Conservation (phyloP, 1,284 basidiomycete species). For the Somion occarium region DNA sequence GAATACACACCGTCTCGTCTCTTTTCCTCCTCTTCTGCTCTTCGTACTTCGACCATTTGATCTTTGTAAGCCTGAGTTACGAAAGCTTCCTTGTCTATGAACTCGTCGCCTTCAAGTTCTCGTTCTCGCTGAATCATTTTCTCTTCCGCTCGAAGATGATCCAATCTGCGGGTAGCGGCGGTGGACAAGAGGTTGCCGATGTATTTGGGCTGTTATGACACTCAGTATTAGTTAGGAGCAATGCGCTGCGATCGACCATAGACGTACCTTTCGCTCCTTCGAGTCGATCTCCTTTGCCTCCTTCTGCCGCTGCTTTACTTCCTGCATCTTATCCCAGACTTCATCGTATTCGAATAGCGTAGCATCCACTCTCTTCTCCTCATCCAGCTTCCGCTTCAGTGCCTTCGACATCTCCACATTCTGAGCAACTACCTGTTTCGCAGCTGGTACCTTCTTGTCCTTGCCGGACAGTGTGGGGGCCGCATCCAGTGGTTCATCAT, state of each 20-base stretch:
- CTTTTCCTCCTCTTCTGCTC: slow-evolving; percentile 89
- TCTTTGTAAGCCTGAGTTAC: slow-evolving; percentile 97
- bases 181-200: slow-evolving; percentile 80
- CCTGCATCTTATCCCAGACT: slow-evolving; percentile 95
- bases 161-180: slow-evolving; percentile 83
- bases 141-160: slow-evolving; percentile 93
- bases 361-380: slow-evolving; percentile 76
- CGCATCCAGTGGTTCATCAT: slow-evolving; percentile 55
- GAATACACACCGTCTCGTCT: slow-evolving; percentile 75
- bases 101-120: slow-evolving; percentile 91
- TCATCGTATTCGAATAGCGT: slow-evolving; percentile 96
- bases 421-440: slow-evolving; percentile 53
- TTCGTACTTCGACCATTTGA: slow-evolving; percentile 89
- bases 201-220: slow-evolving; percentile 79
- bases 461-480: slow-evolving; percentile 37
- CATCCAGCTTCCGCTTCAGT: slow-evolving; percentile 62
- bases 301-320: slow-evolving; percentile 72
- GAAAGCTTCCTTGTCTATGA: slow-evolving; percentile 92
- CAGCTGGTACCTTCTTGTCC: slow-evolving; percentile 34
- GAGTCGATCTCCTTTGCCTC: slow-evolving; percentile 68
- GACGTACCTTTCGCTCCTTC: slow-evolving; percentile 70
- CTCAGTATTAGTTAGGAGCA: slow-evolving; percentile 14
- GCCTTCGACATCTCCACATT: slow-evolving; percentile 55
- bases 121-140: slow-evolving; percentile 96
- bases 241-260: slow-evolving; percentile 1